Base-by-base conservation (phyloP, 2,329 filamentous ascomycete genomes). In the Monilinia vaccinii-corymbosi region DNA sequence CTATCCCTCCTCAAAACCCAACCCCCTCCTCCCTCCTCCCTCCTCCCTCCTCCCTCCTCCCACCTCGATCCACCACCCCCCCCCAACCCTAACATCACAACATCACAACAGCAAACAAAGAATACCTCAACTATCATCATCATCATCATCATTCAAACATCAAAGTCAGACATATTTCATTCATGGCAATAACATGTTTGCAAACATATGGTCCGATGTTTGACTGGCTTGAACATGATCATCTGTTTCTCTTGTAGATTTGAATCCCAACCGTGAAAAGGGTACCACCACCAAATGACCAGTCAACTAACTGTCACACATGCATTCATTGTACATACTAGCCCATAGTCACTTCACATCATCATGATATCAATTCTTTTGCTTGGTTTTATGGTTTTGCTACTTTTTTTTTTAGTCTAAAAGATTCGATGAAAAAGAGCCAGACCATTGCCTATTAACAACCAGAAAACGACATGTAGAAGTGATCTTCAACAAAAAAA, bases 361-460 rank as follows among this genome's bases (percentile, higher is more conserved):
- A 52, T 28, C 7, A 21, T 42, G n/a, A 40, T 28, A 38, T 46
- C 34, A n/a, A 44, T 18, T 40, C 40, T 21, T 40, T 50, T 40
- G 46, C 34, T 42, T 58, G 25, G 55, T 66, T 66, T 63, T 62
- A 60, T 66, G 60, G 65, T 67, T 69, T 69, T 67, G 65, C 62
- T 66, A 66, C 65, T 66, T 67, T 69, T 69, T 69, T 66, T 62
- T 36, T 36, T 63, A 63, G 65, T 69, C 68, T 70, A 68, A 66
- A 63, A 58, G 62, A 46, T 51, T 52, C 42, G 56, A 52, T 36
- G 61, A 58, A 62, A 60, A 64, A 61, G 59, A 62, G 61, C 56
- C 60, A 64, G 52, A 51, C 53, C 47, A 53, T 56, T 61, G 58
- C 38, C 56, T 59, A 61, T 46, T 51, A 58, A 44, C 52, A 60